These are phyloP conservation scores for Elsinoe perseae DNA, from an alignment of 2,329 filamentous ascomycete genomes.

Conservation along the genomic window DNA sequence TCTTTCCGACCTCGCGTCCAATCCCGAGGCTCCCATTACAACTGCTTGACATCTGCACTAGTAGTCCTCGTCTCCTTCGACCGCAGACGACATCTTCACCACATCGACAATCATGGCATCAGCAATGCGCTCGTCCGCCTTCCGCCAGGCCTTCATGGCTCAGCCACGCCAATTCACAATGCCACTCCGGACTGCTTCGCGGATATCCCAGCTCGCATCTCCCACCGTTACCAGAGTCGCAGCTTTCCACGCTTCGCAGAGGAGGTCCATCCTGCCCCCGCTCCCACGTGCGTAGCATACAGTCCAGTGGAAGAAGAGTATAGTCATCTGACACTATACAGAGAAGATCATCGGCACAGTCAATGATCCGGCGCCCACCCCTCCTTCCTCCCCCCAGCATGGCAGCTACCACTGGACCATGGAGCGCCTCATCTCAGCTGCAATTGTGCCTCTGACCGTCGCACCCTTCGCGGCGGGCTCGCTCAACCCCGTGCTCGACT, in stretches of 20 bases:
- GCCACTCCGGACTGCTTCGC: not conserved
- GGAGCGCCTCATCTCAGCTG: slow-evolving; percentile 70
- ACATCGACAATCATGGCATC: slow-evolving; percentile 41
- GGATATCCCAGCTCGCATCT: slow-evolving; percentile 22
- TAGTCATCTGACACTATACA: not conserved
- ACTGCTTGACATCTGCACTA: not conserved
- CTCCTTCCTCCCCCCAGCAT: slow-evolving; percentile 64
- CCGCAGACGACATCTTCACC: slow-evolving; percentile 19
- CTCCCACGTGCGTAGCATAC: slow-evolving; percentile 62
- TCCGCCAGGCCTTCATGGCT: slow-evolving; percentile 40
- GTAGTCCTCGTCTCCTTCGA: not conserved
- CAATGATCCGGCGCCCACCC: slow-evolving; percentile 77
- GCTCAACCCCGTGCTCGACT: slow-evolving; percentile 82
- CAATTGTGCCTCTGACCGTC: slow-evolving; percentile 76
- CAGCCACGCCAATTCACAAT: slow-evolving; percentile 32
- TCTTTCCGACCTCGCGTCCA: slow-evolving; percentile 10
- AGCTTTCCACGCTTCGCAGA: slow-evolving; percentile 78
- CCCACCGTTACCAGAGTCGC: slow-evolving; percentile 49
- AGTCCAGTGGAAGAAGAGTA: no score
- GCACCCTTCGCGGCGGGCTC: slow-evolving; percentile 88
- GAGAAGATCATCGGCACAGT: slow-evolving; percentile 48
- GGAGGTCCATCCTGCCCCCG: slow-evolving; percentile 69
- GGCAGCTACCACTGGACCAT: slow-evolving; percentile 99
- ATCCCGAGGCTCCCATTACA: slow-evolving; percentile 15
- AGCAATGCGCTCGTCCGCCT: slow-evolving; percentile 43